Conservation (phyloP, 163 green algal genomes). For the Smithsoniella earleae region DNA sequence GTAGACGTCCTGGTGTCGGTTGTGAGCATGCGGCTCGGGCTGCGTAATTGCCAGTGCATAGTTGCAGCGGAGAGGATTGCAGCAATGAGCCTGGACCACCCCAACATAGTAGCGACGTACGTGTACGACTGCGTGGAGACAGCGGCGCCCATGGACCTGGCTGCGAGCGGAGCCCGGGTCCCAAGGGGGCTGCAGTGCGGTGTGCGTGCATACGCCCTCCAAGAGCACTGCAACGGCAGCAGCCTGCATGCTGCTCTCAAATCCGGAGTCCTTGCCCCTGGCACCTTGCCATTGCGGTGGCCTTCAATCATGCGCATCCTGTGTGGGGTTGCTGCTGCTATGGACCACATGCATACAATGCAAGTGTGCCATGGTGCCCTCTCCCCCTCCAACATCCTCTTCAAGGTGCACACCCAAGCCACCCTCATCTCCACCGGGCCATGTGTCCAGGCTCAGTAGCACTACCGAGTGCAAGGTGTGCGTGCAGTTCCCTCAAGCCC, state of each 20-base stretch:
- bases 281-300: not conserved
- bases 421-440: not conserved
- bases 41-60: not conserved
- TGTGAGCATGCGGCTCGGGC: constrained; percentile 12
- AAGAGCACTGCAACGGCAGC: constrained; percentile 11
- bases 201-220: not conserved
- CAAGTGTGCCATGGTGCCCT: not conserved
- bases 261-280: not conserved
- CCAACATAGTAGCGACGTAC: constrained; percentile 6
- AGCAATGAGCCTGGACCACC: constrained; percentile 10
- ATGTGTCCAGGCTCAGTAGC: not conserved
- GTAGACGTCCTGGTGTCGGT: not conserved
- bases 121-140: constrained; percentile 8
- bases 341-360: constrained; percentile 14
- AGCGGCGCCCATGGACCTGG: not conserved
- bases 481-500: constrained; percentile 5
- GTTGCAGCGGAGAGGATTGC: not conserved
- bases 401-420: not conserved
- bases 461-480: not conserved
- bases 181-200: not conserved
- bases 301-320: constrained; percentile 1
- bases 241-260: not conserved
- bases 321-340: not conserved
- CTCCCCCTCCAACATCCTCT: not conserved
- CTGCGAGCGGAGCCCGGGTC: not conserved